Percentiles rank a stretch among this genome's conserved stretches.
Conservation (phyloP, 2,329 filamentous ascomycete genomes). For the Aspergillus puulaauensis region DNA sequence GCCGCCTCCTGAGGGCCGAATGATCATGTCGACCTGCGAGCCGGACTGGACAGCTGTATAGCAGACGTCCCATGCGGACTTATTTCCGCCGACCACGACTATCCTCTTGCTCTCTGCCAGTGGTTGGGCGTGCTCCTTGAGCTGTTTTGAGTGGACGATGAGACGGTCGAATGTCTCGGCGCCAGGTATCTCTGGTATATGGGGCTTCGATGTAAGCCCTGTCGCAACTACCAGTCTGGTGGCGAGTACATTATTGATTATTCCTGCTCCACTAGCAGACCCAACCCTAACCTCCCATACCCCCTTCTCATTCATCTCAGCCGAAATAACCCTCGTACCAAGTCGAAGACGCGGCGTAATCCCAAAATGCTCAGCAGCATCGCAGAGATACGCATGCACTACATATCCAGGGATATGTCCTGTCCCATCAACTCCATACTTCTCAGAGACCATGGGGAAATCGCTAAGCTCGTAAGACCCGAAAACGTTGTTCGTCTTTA, state of each 20-base stretch:
- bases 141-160: conserved; percentile 56
- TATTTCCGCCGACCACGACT: conserved; percentile 58
- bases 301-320: conserved; percentile 19
- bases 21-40: conserved; percentile 57
- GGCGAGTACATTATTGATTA: conserved; percentile 14
- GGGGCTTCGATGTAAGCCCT: conserved; percentile 55
- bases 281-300: conserved; percentile 11
- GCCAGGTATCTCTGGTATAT: conserved; percentile 51
- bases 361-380: conserved; percentile 53
- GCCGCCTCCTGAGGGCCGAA: conserved; percentile 54
- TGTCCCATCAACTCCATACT: conserved; percentile 44
- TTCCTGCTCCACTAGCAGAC: background rate
- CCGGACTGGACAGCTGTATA: conserved; percentile 55
- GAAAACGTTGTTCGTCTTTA: conserved; percentile 68
- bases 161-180: conserved; percentile 49
- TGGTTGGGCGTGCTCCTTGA: conserved; percentile 35
- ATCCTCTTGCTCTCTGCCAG: conserved; percentile 34
- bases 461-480: conserved; percentile 69
- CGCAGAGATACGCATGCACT: conserved; percentile 55
- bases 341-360: conserved; percentile 31
- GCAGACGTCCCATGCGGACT: conserved; percentile 61
- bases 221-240: conserved; percentile 57
- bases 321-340: background rate
- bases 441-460: conserved; percentile 61
- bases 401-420: conserved; percentile 57